Percentiles rank a stretch among this genome's conserved stretches.
Conservation (phyloP, 1,284 basidiomycete genomes). For the Hymenochaete sp. region DNA sequence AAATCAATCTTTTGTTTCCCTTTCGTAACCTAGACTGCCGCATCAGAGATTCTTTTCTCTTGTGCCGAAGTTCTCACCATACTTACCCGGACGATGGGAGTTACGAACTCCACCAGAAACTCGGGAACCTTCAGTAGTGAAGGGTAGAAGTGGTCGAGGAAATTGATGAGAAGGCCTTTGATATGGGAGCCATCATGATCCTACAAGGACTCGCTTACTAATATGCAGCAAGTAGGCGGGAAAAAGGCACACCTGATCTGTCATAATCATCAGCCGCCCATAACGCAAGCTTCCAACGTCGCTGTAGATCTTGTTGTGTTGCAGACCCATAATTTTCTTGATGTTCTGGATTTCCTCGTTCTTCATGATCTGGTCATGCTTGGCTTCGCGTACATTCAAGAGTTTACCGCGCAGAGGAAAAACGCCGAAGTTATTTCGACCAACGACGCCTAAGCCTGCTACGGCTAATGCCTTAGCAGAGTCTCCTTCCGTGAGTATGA, state of each 20-base stretch:
- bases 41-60: background rate
- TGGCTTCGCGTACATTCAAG: conserved; percentile 95
- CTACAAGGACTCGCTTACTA: conserved; percentile 33
- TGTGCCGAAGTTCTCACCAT: background rate
- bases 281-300: conserved; percentile 75
- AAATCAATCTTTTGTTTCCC: conserved; percentile 80
- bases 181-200: conserved; percentile 99
- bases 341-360: conserved; percentile 96
- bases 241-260: conserved; percentile 73
- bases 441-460: conserved; percentile 90
- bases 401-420: conserved; percentile 97
- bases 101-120: conserved; percentile 98
- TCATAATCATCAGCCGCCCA: conserved; percentile 98
- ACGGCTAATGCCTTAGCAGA: conserved; percentile 97
- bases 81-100: conserved; percentile 90
- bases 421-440: conserved; percentile 94
- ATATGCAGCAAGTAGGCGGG: conserved; percentile 16
- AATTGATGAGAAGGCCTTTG: conserved; percentile 98
- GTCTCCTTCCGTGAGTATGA: conserved; percentile 99
- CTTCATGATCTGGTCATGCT: conserved; percentile 94
- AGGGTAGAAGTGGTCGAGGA: conserved; percentile 95
- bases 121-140: conserved; percentile 87
- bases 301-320: conserved; percentile 87
- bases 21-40: conserved; percentile 54
- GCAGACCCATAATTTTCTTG: conserved; percentile 96